Evolutionary conservation across 2,329 filamentous ascomycete species (phyloP), one percentile per base, ranked within the genome.

Genomic region (Ophiostoma ips): DNA sequence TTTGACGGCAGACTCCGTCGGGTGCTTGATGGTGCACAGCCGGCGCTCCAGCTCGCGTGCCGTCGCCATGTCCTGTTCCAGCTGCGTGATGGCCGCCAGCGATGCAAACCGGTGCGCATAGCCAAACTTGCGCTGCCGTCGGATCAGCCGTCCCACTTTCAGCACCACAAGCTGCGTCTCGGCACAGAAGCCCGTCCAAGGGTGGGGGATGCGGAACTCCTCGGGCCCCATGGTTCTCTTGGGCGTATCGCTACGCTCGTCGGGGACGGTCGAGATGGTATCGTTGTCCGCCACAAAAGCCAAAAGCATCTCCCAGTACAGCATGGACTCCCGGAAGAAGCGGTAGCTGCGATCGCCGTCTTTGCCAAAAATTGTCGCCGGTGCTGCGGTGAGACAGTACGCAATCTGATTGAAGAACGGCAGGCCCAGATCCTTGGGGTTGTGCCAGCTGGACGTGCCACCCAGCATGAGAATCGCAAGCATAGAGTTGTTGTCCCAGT

Each of bases 271-370:
- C 51, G 61, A 63, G 34, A 66, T 62, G 0, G 61, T 62, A 44
- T 55, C 63, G 46, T 66, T 67, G 55, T 68, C 66, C 52, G 67
- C 70, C 21, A 77, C 71, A 55, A 75, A 77, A 0, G 72, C 72
- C 46, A 76, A 68, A 3, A 76, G 64, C 74, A 77, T 77, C 55
- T 77, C 74, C 74, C 74, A 77, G 54, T 76, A 75, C 46, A 76
- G 70, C 37, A 77, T 61, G 19, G 72, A 71, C 57, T 76, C 71
- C 53, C 75, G 68, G 54, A 76, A 76, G 58, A 77, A 77, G 5
- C 49, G 55, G 49, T 53, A 53, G 51, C 47, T 56, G 41, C 44
- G 47, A 31, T 70, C 67, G 18, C 72, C 71, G 10, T 69, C 70
- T 46, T 62, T 51, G 5, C 46, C 49, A 21, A 48, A 50, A 51